Base-by-base conservation (phyloP, 352 stramenopile species). In the Globisporangium radiosum region DNA sequence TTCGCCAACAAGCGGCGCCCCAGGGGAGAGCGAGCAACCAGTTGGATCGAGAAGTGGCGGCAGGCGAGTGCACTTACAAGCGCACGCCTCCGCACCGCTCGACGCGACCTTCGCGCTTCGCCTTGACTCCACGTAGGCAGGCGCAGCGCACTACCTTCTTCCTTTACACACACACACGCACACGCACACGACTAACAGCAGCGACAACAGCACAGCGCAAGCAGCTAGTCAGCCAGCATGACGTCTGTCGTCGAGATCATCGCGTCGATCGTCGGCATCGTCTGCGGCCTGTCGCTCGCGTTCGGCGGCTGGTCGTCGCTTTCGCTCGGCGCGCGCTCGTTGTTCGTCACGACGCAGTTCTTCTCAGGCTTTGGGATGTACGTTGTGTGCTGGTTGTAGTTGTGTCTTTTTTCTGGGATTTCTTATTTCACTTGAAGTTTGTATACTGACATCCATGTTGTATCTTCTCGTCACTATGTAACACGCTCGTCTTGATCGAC, bases 221-320 rank as follows among this genome's bases (percentile, higher is more conserved):
- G 33, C 5, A 52, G 15, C n/a, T 17, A 45, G 15, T n/a, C 15
- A 50, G 10, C 19, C 19, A 60, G 47, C 33, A 65, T 65, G 60
- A 57, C 53, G 45, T 66, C 79, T 56, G 73, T 62, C 53, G 69
- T 68, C 55, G 72, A 79, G 68, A 81, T 92, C 57, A 83, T 92
- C 70, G 79, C 81, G 64, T 77, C 75, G 63, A 78, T 92, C 65
- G 77, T 89, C 65, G 81, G 80, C 63, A 81, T 90, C 67, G 57
- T 92, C 37, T 81, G 85, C 69, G 85, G 85, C 43, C 67, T 95
- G 54, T 91, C 81, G 70, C 71, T 91, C n/a, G 73, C 83, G n/a
- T 91, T 90, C 52, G 85, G 79, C 65, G 85, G 85, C 36, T 95
- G 85, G 85, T 95, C 85, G 51, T 77, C 83, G 58, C 74, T 95